Conservation (phyloP, 495 filamentous ascomycete species). For the Baudoinia panamericana region DNA sequence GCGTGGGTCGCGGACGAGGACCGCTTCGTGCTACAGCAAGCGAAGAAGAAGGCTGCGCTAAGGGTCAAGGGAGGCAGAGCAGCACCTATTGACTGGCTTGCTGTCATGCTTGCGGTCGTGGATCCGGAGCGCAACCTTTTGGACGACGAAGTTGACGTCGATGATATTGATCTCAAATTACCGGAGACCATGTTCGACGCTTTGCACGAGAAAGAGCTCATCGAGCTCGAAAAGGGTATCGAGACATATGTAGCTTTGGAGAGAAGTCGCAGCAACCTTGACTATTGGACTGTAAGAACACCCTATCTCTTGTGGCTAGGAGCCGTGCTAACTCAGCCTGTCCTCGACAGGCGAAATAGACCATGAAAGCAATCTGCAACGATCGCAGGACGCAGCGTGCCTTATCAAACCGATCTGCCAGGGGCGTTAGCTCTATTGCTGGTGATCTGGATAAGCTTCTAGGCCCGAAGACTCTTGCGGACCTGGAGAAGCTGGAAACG, state of each 20-base stretch:
- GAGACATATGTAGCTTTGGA: conserved; percentile 74
- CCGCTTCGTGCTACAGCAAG: conserved; percentile 88
- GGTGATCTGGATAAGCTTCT: conserved; percentile 79
- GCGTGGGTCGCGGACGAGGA: conserved; percentile 88
- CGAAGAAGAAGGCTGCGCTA: conserved; percentile 96
- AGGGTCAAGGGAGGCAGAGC: conserved; percentile 87
- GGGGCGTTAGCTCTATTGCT: conserved; percentile 67
- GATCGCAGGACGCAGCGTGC: conserved; percentile 58
- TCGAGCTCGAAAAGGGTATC: conserved; percentile 75
- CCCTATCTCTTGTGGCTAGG: not conserved
- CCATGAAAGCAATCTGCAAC: conserved; percentile 71
- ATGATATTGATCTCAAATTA: conserved; percentile 63
- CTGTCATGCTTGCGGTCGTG: conserved; percentile 76
- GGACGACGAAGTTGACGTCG: conserved; percentile 60
- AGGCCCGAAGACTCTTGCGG: conserved; percentile 72
- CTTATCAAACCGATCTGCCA: conserved; percentile 45
- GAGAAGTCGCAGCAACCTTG: conserved; percentile 57
- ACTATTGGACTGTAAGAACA: conserved; percentile 65
- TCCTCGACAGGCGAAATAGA: conserved; percentile 33
- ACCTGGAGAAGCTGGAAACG: conserved; percentile 67
- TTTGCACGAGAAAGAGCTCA: conserved; percentile 54
- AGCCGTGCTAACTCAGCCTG: conserved; percentile 22
- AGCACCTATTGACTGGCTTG: conserved; percentile 89
- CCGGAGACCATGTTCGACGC: conserved; percentile 73
- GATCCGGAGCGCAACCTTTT: conserved; percentile 65